phyloP scores from a whole-genome alignment of 2,329 filamentous ascomycete genomes.

The Scedosporium apiospermum region DNA sequence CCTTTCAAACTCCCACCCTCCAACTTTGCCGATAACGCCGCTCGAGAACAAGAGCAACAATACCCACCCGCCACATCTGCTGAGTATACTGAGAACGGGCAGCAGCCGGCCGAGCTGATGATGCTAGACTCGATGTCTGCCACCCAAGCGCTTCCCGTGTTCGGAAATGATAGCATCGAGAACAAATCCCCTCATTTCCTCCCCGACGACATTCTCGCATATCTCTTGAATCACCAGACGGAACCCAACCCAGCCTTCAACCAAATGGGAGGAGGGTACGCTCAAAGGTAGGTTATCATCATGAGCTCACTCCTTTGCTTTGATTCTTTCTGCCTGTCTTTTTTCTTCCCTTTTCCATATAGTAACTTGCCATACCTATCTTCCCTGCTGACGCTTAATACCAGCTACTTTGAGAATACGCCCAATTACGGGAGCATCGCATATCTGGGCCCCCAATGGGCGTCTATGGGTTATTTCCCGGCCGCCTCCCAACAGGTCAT shows the following conservation, averaged over 20 bases:
- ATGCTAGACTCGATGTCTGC: conserved; percentile 53
- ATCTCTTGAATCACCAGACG: conserved; percentile 56
- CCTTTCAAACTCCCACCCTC: conserved; percentile 54
- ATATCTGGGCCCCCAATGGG: conserved; percentile 38
- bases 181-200: conserved; percentile 80
- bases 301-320: not conserved
- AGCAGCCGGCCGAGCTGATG: conserved; percentile 45
- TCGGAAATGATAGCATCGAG: conserved; percentile 67
- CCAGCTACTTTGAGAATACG: conserved; percentile 43
- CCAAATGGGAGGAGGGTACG: conserved; percentile 1
- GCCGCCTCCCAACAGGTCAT: conserved; percentile 68
- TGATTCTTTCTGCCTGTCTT: not conserved
- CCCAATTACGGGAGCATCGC: conserved; percentile 36
- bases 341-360: too few species aligned
- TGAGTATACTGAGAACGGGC: conserved; percentile 37
- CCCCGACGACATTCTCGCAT: conserved; percentile 79
- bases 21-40: conserved; percentile 38
- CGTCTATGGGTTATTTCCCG: conserved; percentile 46
- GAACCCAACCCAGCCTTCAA: not conserved
- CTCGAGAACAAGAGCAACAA: conserved; percentile 22
- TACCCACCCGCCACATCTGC: conserved; percentile 27
- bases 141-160: conserved; percentile 70
- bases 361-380: conserved; percentile 10
- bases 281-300: not conserved
- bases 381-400: conserved; percentile 9